Percentiles rank a stretch among this genome's conserved stretches.
These are phyloP conservation scores for Colletotrichum coccodes DNA, from an alignment of 2,329 filamentous ascomycete species.

Conservation along the genomic window DNA sequence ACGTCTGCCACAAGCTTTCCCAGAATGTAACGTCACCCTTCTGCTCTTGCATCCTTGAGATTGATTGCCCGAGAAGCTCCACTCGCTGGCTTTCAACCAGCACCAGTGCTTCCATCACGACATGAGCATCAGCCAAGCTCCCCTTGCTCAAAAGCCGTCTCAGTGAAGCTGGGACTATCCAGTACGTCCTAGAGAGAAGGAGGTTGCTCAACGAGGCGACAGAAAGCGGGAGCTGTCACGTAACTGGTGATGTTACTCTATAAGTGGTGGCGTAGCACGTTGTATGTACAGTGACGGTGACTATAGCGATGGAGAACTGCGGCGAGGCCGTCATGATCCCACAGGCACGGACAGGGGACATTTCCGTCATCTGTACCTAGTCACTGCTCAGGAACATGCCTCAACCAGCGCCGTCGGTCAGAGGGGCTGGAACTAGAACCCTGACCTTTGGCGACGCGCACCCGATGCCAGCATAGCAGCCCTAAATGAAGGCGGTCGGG, in stretches of 20 bases:
- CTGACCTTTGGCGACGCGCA: slow-evolving; percentile 48
- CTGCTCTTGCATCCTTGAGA: slow-evolving; percentile 34
- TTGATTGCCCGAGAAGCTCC: slow-evolving; percentile 42
- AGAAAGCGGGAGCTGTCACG: slow-evolving; percentile 66
- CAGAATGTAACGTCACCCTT: slow-evolving; percentile 41
- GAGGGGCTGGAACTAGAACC: slow-evolving; percentile 65
- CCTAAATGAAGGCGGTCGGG: slow-evolving; percentile 61
- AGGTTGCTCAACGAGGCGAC: slow-evolving; percentile 48
- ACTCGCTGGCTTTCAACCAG: slow-evolving; percentile 56
- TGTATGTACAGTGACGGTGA: slow-evolving; percentile 67
- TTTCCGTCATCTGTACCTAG: slow-evolving; percentile 66
- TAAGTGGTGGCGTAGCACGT: slow-evolving; percentile 66
- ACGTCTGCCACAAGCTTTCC: slow-evolving; percentile 40
- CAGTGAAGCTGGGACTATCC: slow-evolving; percentile 61
- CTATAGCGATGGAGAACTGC: slow-evolving; percentile 62
- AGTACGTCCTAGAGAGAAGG: slow-evolving; percentile 39
- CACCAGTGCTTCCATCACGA: slow-evolving; percentile 50
- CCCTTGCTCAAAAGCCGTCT: slow-evolving; percentile 63
- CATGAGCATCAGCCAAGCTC: slow-evolving; percentile 53
- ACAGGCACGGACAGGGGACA: slow-evolving; percentile 61
- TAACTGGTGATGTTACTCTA: slow-evolving; percentile 53
- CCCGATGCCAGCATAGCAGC: slow-evolving; percentile 58
- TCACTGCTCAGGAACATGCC: slow-evolving; percentile 66
- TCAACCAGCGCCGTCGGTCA: slow-evolving; percentile 66
- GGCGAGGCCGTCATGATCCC: slow-evolving; percentile 63